Base-by-base conservation (phyloP, 2,329 filamentous ascomycete species). In the Claviceps spartinae region DNA sequence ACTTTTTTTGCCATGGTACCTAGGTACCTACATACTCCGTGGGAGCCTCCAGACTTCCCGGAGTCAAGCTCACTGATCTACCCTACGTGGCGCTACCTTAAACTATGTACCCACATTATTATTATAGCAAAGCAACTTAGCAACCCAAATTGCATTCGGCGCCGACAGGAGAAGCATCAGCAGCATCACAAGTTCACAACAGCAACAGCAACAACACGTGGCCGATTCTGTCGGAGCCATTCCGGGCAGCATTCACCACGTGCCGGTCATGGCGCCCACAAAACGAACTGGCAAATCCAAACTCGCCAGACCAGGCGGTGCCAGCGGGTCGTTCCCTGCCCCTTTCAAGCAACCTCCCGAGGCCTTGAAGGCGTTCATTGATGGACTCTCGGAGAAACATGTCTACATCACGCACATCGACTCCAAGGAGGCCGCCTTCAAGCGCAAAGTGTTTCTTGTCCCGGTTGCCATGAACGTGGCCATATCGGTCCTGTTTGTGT, bases 401-500 rank as follows among this genome's bases (percentile, higher is more conserved):
- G 77, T 95, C 64, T 95, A 96, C 75, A 78, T 96, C 61, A 76
- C 85, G 34, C 89, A 95, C 71, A 73, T 95, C 67, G 90, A 96
- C 73, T 71, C 69, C 54, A 82, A 85, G 55, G 81, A 83, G 0
- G 67, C 69, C 20, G 73, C 75, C 30, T 81, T 90, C 69, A 96
- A 96, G 70, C 79, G 79, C 64, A 85, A 87, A 62, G 85, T 94
- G 61, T 96, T 95, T 68, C 61, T 81, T 47, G 82, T 95, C 1
- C 88, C 90, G 16, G 75, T 88, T 18, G 66, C 82, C 18, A 81
- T 95, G 69, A 96, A 96, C 67, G 53, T 85, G 37, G 68, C 72
- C 58, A 81, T 96, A 53, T 71, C 75, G 8, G 61, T 74, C 2
- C 67, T 87, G 36, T 81, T 95, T 59, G 59, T 75, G 54, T 81